Conservation (phyloP, 805 yeast genomes). For the Yarrowia sp. region DNA sequence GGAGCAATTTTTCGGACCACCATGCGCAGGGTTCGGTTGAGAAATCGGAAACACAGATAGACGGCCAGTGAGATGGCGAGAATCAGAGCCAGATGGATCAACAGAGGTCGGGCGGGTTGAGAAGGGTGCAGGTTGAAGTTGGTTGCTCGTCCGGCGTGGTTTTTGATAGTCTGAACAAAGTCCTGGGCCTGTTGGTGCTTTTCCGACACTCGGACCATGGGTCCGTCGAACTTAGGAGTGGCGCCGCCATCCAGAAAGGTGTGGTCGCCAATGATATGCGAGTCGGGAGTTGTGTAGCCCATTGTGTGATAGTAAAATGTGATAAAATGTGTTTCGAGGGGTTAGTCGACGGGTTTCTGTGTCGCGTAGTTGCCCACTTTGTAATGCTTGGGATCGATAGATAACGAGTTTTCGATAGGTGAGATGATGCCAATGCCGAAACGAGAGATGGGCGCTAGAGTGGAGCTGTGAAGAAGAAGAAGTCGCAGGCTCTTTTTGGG, state of each 20-base stretch:
- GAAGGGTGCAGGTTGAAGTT: conserved; percentile 21
- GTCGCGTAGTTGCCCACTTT: background rate
- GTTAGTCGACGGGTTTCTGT: background rate
- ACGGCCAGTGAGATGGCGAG: conserved; percentile 21
- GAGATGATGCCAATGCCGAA: background rate
- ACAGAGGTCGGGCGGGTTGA: conserved; percentile 16
- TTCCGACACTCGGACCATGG: conserved; percentile 12
- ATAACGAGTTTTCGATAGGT: background rate
- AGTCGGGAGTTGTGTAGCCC: conserved; percentile 21
- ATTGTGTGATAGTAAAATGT: background rate
- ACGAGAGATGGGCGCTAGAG: conserved; percentile 2
- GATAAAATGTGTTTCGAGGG: background rate
- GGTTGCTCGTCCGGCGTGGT: conserved; percentile 21
- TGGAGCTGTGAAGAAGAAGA: background rate
- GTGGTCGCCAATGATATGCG: conserved; percentile 21
- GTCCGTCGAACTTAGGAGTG: conserved; percentile 15
- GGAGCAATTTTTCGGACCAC: conserved; percentile 10
- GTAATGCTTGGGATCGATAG: background rate
- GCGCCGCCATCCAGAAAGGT: conserved; percentile 18
- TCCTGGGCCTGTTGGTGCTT: conserved; percentile 17
- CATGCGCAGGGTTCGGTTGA: background rate
- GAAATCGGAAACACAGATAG: conserved; percentile 6
- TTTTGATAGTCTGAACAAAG: conserved; percentile 4
- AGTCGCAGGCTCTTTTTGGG: background rate
- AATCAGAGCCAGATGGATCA: conserved; percentile 7